Evolutionary conservation across 441 rosid genomes (phyloP), one percentile per base, ranked within the genome.

Genomic region (Populus hybrid): DNA sequence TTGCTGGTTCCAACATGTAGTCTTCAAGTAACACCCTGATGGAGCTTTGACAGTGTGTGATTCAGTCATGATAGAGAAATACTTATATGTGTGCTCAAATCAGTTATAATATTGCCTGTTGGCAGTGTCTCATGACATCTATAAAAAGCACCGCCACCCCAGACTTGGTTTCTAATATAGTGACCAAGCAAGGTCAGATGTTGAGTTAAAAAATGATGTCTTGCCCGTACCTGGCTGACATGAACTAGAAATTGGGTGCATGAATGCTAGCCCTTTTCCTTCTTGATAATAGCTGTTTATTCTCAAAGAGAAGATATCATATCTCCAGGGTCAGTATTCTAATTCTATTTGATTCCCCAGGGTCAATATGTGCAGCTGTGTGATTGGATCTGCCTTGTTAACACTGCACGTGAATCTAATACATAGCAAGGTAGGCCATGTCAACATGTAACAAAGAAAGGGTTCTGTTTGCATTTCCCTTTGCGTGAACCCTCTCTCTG

Each of bases 281-380:
- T 21, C 24, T 28, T 46, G 14, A 32, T 26, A 23, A 11, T 61
- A 21, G 11, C 23, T 63, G 57, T 50, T 50, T 50, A 50, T 65
- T 74, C 9, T 74, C 46, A 26, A 36, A 7, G 10, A 12, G 61
- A 36, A 40, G 18, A 24, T 35, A 10, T 35, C 34, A 35, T 35
- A 35, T 57, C n/a, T 18, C 50, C 42, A 65, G 63, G 11, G 16
- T 57, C 18, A 12, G 6, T 5, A 5, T 35, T 35, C 8, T 35
- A 35, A 35, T 67, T 73, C 32, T 38, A 26, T 59, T 6, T 30
- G 35, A 28, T 54, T 70, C 73, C 8, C 38, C 87, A 80, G 91
- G 87, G 57, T 79, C 86, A 1, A 36, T 88, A 75, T 85, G 89
- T 26, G 84, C 86, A 20, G 80, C 86, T 72, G 86, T 81, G 72